Base-by-base conservation (phyloP, 345 rosid genomes). In the Lenwebbia sp. region DNA sequence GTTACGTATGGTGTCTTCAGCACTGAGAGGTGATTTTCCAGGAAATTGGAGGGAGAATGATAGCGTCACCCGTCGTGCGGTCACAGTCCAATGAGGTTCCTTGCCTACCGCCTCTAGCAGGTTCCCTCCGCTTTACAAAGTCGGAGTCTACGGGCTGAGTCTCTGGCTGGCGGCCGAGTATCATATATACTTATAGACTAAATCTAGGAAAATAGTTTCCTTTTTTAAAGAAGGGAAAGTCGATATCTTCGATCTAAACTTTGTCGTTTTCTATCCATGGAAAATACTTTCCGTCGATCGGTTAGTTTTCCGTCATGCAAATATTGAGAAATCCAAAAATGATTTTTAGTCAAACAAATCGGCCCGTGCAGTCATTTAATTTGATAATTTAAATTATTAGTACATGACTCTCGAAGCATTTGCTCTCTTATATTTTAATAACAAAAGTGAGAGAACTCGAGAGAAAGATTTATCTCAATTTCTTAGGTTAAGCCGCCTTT, bases 191-290 rank as follows among this genome's bases (percentile, higher is more conserved):
- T 2, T 10, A 49, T 10, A 49, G 51, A 10, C 51, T 49, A 49
- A 49, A 49, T 49, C 51, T 49, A 37, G 78, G 0, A 33, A 65
- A 65, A 65, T 17, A 3, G 22, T 33, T 65, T 33, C 1, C 78
- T 4, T 19, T 33, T 30, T 65, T 0, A 6, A 1, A 33, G 23
- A 33, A 65, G 2, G 22, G 10, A 2, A 33, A 65, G 44, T 15
- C 21, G 0, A 30, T 30, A 1, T 65, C 0, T 7, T 17, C 23
- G 0, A 17, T 65, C 41, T 33, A 65, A 65, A 19, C 23, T 17
- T 17, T 2, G 5, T 33, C 44, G 0, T 33, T 17, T 65, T 9
- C 6, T 0, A 2, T 33, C 11, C 2, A 8, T 65, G 40, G 9
- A 19, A 55, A 55, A 55, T 4, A 4, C 2, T 30, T 10, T 17